Evolutionary conservation across 2,329 filamentous ascomycete species (phyloP).

Genomic region (Epichloe aotearoae): DNA sequence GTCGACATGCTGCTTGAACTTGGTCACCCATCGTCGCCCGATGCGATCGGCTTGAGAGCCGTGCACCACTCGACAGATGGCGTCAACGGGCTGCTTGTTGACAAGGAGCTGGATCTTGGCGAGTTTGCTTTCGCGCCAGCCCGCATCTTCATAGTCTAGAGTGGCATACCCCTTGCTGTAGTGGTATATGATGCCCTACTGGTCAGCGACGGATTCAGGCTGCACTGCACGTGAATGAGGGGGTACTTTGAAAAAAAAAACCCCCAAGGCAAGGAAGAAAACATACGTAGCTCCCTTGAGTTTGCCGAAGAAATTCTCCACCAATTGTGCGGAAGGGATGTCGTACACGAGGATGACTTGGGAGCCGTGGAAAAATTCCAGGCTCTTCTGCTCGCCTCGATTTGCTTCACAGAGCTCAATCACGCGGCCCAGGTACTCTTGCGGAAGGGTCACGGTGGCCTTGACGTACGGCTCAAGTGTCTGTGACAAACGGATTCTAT

Average conservation of each 20-base stretch:
- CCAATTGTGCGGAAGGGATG: slow-evolving; percentile 74
- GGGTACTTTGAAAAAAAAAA: too few relatives aligned
- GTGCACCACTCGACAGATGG: slow-evolving; percentile 84
- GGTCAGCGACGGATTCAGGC: neutral
- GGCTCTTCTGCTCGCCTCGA: slow-evolving; percentile 71
- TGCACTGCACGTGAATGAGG: too few relatives aligned
- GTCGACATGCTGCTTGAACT: slow-evolving; percentile 95
- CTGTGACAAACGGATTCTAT: slow-evolving; percentile 28
- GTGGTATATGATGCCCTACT: too few relatives aligned
- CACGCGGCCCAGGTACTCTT: slow-evolving; percentile 85
- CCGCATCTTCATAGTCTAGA: slow-evolving; percentile 92
- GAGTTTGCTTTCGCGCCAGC: slow-evolving; percentile 67
- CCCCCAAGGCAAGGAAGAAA: neutral
- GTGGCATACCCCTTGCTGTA: slow-evolving; percentile 76
- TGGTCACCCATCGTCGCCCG: slow-evolving; percentile 77
- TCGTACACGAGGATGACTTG: slow-evolving; percentile 95
- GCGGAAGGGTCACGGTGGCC: slow-evolving; percentile 78
- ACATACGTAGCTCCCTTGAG: slow-evolving; percentile 67
- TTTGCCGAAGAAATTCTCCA: slow-evolving; percentile 96
- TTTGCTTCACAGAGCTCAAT: slow-evolving; percentile 91
- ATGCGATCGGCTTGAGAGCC: slow-evolving; percentile 66
- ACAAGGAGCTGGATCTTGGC: slow-evolving; percentile 87
- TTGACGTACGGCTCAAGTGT: slow-evolving; percentile 46
- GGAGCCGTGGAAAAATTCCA: slow-evolving; percentile 82
- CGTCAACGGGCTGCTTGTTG: slow-evolving; percentile 87